Base-by-base conservation (phyloP, 140 eudicot species). In the Erigeron philadelphicus region DNA sequence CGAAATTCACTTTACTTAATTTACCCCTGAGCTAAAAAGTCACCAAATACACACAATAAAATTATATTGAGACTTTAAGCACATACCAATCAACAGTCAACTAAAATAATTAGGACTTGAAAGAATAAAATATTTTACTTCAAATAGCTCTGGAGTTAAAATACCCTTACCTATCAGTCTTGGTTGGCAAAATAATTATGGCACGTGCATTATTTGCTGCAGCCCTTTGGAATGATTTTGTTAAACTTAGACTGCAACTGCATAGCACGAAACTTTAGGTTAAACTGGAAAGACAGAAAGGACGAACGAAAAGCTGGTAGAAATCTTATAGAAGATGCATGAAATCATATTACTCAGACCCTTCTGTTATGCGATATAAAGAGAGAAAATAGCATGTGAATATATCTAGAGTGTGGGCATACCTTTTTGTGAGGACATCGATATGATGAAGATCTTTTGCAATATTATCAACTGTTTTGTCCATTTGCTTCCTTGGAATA, bases 181-280 rank as follows among this genome's bases (percentile, higher is more conserved):
- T 87, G 67, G 97, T 83, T 43, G 97, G 96, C 84, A 94, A 67
- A 75, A 94, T 85, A 64, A 94, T 89, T 68, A 94, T 81, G 63
- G 99, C 90, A 18, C 99, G 97, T 64, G 99, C 97, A 73, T 82
- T 94, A 69, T 84, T 84, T 41, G 97, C 95, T 76, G 99, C 99
- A 68, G 99, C 99, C 79, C 96, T 85, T 78, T 89, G 89, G 75
- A 87, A 94, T 81, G 99, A 94, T 70, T 94, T 87, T 49, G 99
- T 87, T 75, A 85, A 61, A 70, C 90, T 94, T 70, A 94, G 81
- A 78, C 96, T 94, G 78, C 99, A 89, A 77, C 97, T 94, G 99
- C 67, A 81, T 23, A 68, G 66, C 77, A 61, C 60, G 52, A 84
- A 65, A 67, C 67, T 42, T 52, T 42, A 63, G 49, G 17, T 66